Base-by-base conservation (phyloP, 2,329 filamentous ascomycete species). In the Trichoderma sp. region DNA sequence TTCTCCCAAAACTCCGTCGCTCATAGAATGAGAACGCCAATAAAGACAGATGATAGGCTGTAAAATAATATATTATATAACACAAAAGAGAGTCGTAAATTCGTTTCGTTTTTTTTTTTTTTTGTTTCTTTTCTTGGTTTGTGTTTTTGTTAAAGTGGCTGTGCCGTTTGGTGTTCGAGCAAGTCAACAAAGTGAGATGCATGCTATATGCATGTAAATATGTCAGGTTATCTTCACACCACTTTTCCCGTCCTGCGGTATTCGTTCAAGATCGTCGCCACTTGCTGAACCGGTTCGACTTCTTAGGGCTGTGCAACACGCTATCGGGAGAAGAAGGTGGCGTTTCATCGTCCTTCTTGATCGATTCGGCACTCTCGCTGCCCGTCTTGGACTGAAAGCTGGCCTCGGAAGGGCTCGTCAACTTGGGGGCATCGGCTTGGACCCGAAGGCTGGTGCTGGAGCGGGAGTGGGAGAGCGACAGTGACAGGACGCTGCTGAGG, bases 291-390 rank as follows among this genome's bases (percentile, higher is more conserved):
- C 66, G 43, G 35, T 43, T 21, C 10, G 74, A 70, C 68, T 73
- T 76, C 68, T 76, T 78, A 59, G 71, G 74, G 69, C 72, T 75
- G 67, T 73, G 74, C 29, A 75, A 75, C 27, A 73, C 71, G 31
- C 77, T 72, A 16, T 79, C 79, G 1, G 79, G 79, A 24, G 79
- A 80, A 6, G 78, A 80, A 0, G 79, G 79, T 11, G 79, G 79
- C 19, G 79, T 80, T 13, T 79, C 77, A 11, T 78, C 77, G 2
- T 79, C 77, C 16, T 71, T 70, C 53, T 71, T 70, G 49, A 69
- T 70, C 1, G 73, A 75, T 31, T 65, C 68, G 35, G 82, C 72
- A 69, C 83, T 84, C 71, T 82, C 81, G 40, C 76, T 74, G 29
- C 76, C 79, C 58, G 83, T 81, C 68, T 79, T 83, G 53, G 77